These are phyloP conservation scores for Bruguiera gymnorhiza DNA, from an alignment of 345 rosid species.

Conservation along the genomic window DNA sequence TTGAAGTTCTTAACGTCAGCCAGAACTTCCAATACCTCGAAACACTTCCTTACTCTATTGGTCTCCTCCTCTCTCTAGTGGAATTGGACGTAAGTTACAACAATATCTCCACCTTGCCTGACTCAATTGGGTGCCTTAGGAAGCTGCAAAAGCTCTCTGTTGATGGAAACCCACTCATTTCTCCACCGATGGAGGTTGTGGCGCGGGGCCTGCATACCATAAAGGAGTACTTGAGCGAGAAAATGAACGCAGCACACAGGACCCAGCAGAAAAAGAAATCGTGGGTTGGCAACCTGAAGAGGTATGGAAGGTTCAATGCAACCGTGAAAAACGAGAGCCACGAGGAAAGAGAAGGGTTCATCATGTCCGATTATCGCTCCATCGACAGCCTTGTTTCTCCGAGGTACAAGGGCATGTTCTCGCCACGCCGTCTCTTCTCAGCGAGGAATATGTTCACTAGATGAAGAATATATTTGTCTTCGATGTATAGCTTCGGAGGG, in stretches of 20 bases:
- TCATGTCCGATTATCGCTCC: conserved; percentile 45
- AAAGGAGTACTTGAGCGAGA: conserved; percentile 61
- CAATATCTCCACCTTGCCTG: conserved; percentile 56
- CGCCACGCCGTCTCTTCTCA: conserved; percentile 69
- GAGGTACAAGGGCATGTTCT: conserved; percentile 55
- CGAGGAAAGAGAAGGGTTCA: conserved; percentile 50
- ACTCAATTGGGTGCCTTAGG: conserved; percentile 73
- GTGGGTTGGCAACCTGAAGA: conserved; percentile 68
- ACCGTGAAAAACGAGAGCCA: conserved; percentile 17
- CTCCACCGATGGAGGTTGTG: conserved; percentile 67
- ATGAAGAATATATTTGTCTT: too few relatives aligned
- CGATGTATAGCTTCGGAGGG: too few relatives aligned
- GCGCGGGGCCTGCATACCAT: conserved; percentile 57
- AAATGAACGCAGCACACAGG: conserved; percentile 45
- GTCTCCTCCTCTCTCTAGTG: conserved; percentile 65
- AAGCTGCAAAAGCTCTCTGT: conserved; percentile 59
- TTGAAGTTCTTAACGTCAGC: conserved; percentile 70
- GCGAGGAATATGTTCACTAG: conserved; percentile 38
- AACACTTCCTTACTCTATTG: conserved; percentile 54
- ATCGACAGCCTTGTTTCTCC: conserved; percentile 59
- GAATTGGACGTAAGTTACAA: conserved; percentile 84
- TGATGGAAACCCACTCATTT: conserved; percentile 79
- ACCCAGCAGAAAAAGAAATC: conserved; percentile 51
- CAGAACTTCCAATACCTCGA: conserved; percentile 78
- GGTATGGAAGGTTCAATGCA: conserved; percentile 53